Percentiles rank a stretch among this genome's conserved stretches.
Evolutionary conservation across 176 grass and related monocot species (phyloP).

Genomic region (Olyra latifolia): DNA sequence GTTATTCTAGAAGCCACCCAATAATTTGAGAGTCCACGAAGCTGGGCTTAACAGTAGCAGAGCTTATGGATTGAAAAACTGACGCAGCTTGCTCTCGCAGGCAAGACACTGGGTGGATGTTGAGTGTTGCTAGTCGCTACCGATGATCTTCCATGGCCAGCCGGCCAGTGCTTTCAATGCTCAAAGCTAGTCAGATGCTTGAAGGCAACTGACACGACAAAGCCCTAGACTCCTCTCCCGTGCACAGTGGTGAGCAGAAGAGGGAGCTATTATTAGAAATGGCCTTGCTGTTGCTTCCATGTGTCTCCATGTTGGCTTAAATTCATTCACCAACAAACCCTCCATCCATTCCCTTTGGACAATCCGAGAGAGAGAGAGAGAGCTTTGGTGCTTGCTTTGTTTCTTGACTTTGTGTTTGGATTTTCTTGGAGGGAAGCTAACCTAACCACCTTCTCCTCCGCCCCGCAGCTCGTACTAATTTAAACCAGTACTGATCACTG

Average conservation of each 20-base stretch:
- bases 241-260: not conserved
- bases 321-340: not conserved
- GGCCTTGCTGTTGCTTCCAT: conserved; percentile 10
- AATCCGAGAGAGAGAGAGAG: not conserved
- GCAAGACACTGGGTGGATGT: not conserved
- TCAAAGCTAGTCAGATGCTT: not conserved
- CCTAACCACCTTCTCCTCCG: not conserved
- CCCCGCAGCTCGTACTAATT: not conserved
- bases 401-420: conserved; percentile 15
- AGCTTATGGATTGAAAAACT: conserved; percentile 16
- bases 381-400: not conserved
- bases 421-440: conserved; percentile 26
- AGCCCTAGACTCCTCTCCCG: not conserved
- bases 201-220: not conserved
- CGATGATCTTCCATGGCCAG: not conserved
- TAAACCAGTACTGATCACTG: not conserved
- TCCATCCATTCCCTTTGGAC: conserved; percentile 7
- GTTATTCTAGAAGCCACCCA: not conserved
- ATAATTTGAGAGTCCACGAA: conserved; percentile 14
- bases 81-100: not conserved
- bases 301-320: not conserved
- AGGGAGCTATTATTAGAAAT: not conserved
- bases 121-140: not conserved
- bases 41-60: not conserved
- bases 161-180: not conserved